Percentiles rank a stretch among this genome's conserved stretches.
Evolutionary conservation across 2,329 filamentous ascomycete genomes (phyloP).

Genomic region (Acrodontium crateriforme): DNA sequence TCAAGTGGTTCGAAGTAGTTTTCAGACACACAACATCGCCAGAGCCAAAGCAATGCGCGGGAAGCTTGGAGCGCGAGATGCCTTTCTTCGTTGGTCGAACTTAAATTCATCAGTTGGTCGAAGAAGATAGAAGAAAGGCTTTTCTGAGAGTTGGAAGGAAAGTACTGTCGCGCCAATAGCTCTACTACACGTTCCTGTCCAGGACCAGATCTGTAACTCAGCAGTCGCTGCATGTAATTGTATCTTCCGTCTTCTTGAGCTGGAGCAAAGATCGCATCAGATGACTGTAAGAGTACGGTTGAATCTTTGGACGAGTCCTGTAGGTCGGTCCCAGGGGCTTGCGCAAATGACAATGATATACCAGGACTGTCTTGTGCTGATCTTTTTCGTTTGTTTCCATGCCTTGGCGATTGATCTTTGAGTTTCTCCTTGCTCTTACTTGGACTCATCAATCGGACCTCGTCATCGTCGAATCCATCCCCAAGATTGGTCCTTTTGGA

Average conservation of each 20-base stretch:
- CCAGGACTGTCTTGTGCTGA: slow-evolving; percentile 51
- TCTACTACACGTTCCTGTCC: slow-evolving; percentile 53
- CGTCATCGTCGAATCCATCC: slow-evolving; percentile 64
- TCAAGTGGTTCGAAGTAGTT: slow-evolving; percentile 49
- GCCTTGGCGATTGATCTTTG: slow-evolving; percentile 46
- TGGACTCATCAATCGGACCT: slow-evolving; percentile 29
- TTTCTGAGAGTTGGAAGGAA: slow-evolving; percentile 48
- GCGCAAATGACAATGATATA: slow-evolving; percentile 29
- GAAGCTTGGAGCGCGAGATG: slow-evolving; percentile 50
- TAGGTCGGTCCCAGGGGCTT: no score
- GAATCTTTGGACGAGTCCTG: background rate
- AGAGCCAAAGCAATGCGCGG: slow-evolving; percentile 49
- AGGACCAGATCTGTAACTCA: slow-evolving; percentile 46
- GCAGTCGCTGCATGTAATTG: slow-evolving; percentile 43
- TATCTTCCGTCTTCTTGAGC: slow-evolving; percentile 10
- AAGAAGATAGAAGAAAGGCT: slow-evolving; percentile 56
- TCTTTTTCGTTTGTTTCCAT: slow-evolving; percentile 54
- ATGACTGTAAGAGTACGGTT: background rate
- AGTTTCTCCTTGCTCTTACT: slow-evolving; percentile 30
- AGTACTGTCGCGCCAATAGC: slow-evolving; percentile 47
- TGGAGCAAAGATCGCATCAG: background rate
- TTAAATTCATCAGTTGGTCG: slow-evolving; percentile 47
- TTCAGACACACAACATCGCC: slow-evolving; percentile 54
- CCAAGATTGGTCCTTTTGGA: slow-evolving; percentile 24
- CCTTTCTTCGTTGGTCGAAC: slow-evolving; percentile 35